These are phyloP conservation scores for Aspergillus bombycis DNA, from an alignment of 2,329 filamentous ascomycete genomes.

Conservation along the genomic window DNA sequence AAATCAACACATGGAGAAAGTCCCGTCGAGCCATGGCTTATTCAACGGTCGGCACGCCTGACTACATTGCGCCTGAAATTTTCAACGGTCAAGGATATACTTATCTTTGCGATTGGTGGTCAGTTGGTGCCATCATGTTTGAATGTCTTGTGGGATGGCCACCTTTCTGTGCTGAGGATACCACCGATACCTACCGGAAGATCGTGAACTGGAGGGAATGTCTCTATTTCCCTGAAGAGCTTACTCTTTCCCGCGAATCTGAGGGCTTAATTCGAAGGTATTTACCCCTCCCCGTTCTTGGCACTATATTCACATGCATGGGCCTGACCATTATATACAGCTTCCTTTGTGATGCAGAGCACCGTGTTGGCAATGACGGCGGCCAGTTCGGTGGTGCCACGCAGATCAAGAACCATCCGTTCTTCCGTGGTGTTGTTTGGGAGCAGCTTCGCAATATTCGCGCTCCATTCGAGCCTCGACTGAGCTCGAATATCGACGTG, in stretches of 20 bases:
- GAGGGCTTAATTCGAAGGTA: constrained; percentile 92
- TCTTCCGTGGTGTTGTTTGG: constrained; percentile 97
- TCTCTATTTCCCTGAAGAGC: constrained; percentile 94
- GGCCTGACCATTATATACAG: constrained; percentile 52
- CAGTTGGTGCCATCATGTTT: constrained; percentile 98
- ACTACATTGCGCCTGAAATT: constrained; percentile 98
- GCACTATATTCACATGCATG: background rate
- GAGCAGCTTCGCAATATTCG: constrained; percentile 89
- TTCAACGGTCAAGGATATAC: constrained; percentile 96
- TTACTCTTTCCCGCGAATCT: constrained; percentile 82
- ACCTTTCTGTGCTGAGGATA: constrained; percentile 96
- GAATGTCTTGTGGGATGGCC: constrained; percentile 98
- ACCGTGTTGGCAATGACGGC: constrained; percentile 76
- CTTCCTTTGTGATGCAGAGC: constrained; percentile 90
- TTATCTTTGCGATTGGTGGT: constrained; percentile 99
- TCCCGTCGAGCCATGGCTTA: constrained; percentile 95
- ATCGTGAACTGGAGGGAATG: constrained; percentile 98
- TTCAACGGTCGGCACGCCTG: constrained; percentile 95
- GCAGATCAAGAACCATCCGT: constrained; percentile 91
- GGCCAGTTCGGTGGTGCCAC: constrained; percentile 70
- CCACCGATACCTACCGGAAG: constrained; percentile 97
- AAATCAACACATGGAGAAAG: constrained; percentile 98
- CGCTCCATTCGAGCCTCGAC: constrained; percentile 91
- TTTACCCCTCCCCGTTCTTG: constrained; percentile 31
- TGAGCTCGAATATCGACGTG: constrained; percentile 92